phyloP scores from a whole-genome alignment of 108 stramenopile species.

The Pseudonitzschia multiseries region DNA sequence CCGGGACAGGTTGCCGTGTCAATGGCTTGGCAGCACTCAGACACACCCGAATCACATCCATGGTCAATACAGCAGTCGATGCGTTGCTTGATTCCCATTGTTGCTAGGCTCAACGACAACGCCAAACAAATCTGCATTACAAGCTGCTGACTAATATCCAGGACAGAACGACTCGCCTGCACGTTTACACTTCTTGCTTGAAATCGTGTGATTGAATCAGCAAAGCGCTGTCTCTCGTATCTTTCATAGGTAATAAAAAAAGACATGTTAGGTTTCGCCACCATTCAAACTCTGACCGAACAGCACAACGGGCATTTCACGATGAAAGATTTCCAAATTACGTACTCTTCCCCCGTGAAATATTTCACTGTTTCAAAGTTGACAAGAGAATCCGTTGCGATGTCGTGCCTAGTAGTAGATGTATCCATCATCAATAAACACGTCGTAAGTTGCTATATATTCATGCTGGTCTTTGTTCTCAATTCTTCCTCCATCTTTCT shows the following conservation, averaged over 20 bases:
- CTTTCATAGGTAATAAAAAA: background rate
- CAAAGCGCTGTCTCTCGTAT: constrained; percentile 85
- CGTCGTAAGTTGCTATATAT: background rate
- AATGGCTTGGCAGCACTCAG: constrained; percentile 66
- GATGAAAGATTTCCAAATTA: background rate
- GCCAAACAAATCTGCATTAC: constrained; percentile 85
- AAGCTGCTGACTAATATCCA: constrained; percentile 91
- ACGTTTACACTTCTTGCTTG: constrained; percentile 82
- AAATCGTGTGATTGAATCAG: constrained; percentile 67
- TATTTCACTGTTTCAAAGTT: constrained; percentile 98
- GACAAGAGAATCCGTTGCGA: constrained; percentile 86
- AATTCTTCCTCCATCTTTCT: background rate
- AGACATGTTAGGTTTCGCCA: background rate
- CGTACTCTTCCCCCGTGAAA: constrained; percentile 86
- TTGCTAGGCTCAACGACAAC: constrained; percentile 65
- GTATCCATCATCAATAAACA: background rate
- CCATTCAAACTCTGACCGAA: background rate
- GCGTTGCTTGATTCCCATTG: constrained; percentile 58
- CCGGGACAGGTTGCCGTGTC: constrained; percentile 57
- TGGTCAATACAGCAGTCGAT: constrained; percentile 58
- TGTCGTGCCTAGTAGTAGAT: constrained; percentile 56
- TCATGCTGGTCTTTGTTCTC: background rate
- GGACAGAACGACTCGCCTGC: constrained; percentile 78
- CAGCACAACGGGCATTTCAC: background rate
- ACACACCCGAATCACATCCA: constrained; percentile 63